phyloP scores from a whole-genome alignment of 1,139 yeast species.

The Kodamaea anthophila region DNA sequence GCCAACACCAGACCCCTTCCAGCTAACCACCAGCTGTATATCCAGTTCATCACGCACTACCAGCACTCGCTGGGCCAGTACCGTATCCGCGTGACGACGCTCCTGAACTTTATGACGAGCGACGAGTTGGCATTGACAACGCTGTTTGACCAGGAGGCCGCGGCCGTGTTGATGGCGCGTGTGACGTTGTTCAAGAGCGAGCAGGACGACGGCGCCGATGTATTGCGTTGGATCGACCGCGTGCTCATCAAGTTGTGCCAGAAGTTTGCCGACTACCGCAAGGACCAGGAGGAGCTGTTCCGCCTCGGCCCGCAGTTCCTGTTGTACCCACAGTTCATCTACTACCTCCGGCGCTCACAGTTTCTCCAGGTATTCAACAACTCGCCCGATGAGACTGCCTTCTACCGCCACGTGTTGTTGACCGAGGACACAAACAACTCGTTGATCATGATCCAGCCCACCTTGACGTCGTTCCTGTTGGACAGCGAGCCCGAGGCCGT shows the following conservation, averaged over 20 bases:
- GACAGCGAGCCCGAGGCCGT: conserved; percentile 85
- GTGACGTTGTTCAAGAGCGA: conserved; percentile 88
- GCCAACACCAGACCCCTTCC: conserved; percentile 46
- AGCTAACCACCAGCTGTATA: conserved; percentile 49
- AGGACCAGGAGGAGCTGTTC: conserved; percentile 42
- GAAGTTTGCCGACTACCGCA: conserved; percentile 46
- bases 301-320: conserved; percentile 43
- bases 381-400: conserved; percentile 98
- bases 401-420: conserved; percentile 86
- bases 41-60: conserved; percentile 71
- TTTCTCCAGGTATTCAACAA: conserved; percentile 94
- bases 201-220: conserved; percentile 53
- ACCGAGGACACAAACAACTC: conserved; percentile 91
- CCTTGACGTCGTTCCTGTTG: conserved; percentile 80
- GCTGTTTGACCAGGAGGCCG: conserved; percentile 97
- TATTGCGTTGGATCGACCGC: conserved; percentile 47
- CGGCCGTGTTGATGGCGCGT: conserved; percentile 93
- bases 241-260: conserved; percentile 47
- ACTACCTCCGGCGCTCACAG: conserved; percentile 93
- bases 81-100: conserved; percentile 87
- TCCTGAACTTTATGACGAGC: conserved; percentile 56
- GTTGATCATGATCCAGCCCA: conserved; percentile 95
- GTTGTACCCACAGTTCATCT: conserved; percentile 88
- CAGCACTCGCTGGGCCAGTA: conserved; percentile 78
- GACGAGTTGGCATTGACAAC: conserved; percentile 46